Conservation (phyloP, 2,329 filamentous ascomycete genomes). For the Nemania serpens region DNA sequence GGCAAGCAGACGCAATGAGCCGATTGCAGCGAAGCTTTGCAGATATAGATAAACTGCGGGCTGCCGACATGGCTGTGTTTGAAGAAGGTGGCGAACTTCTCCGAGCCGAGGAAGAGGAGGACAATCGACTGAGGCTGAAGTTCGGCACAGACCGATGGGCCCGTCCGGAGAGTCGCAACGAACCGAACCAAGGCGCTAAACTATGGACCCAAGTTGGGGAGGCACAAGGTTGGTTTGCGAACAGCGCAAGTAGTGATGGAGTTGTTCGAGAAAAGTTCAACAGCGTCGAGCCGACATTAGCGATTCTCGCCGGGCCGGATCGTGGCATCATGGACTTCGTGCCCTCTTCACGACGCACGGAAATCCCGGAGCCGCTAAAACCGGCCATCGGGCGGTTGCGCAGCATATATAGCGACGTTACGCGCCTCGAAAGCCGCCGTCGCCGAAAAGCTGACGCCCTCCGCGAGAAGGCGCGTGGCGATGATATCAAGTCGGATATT, state of each 20-base stretch:
- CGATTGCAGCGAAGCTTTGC: constrained; percentile 78
- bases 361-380: constrained; percentile 80
- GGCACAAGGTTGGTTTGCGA: constrained; percentile 84
- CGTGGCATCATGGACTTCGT: constrained; percentile 85
- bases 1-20: constrained; percentile 85
- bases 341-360: constrained; percentile 78
- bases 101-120: constrained; percentile 80
- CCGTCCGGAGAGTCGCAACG: constrained; percentile 69
- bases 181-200: constrained; percentile 65
- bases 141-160: constrained; percentile 89
- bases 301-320: constrained; percentile 78
- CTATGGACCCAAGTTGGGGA: constrained; percentile 76
- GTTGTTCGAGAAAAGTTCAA: constrained; percentile 78
- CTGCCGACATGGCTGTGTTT: constrained; percentile 76
- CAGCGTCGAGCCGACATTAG: constrained; percentile 74
- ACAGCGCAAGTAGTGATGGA: constrained; percentile 59
- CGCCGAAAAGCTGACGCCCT: constrained; percentile 79
- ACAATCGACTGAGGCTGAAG: constrained; percentile 73
- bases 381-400: constrained; percentile 77
- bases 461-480: constrained; percentile 77
- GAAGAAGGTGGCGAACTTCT: constrained; percentile 82
- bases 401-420: constrained; percentile 81
- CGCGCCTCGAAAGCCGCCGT: constrained; percentile 78
- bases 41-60: constrained; percentile 88
- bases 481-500: constrained; percentile 88